Conservation (phyloP, 2,329 filamentous ascomycete genomes). For the Neopestalotiopsis rosae region DNA sequence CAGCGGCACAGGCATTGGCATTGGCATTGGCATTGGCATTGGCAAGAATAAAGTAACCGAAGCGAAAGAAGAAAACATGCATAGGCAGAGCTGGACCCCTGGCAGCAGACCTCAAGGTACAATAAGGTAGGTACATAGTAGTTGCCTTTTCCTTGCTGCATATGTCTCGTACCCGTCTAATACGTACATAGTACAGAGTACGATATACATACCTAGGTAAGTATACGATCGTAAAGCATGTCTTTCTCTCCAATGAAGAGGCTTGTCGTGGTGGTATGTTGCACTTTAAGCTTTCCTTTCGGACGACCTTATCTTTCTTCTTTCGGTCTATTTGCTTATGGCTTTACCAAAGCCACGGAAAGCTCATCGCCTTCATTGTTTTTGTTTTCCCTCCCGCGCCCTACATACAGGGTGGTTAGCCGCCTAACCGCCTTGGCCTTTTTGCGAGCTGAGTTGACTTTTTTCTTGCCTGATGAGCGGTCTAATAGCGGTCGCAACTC, state of each 20-base stretch:
- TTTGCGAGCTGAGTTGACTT: not conserved
- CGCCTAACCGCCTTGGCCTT: not conserved
- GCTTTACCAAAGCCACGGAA: not conserved
- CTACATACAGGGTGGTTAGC: not conserved
- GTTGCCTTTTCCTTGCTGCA: no score
- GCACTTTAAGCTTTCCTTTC: not conserved
- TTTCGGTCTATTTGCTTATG: not conserved
- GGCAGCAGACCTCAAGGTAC: no score
- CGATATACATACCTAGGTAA: not conserved
- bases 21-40: not conserved
- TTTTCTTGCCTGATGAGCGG: not conserved
- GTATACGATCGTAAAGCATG: no score
- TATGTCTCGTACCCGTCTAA: no score
- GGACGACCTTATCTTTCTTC: not conserved
- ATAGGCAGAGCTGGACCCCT: not conserved
- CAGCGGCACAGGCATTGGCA: not conserved
- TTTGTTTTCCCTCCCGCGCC: not conserved
- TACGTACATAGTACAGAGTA: no score
- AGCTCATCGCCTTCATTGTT: not conserved
- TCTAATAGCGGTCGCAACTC: not conserved
- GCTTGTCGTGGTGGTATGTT: not conserved
- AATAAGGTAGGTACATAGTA: no score
- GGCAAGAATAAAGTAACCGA: not conserved
- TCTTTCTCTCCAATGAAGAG: not conserved
- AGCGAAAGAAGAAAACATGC: not conserved